Percentiles rank a stretch among this genome's conserved stretches.
phyloP scores from a whole-genome alignment of 129 eudicot species.

The Oenanthe sinensis region DNA sequence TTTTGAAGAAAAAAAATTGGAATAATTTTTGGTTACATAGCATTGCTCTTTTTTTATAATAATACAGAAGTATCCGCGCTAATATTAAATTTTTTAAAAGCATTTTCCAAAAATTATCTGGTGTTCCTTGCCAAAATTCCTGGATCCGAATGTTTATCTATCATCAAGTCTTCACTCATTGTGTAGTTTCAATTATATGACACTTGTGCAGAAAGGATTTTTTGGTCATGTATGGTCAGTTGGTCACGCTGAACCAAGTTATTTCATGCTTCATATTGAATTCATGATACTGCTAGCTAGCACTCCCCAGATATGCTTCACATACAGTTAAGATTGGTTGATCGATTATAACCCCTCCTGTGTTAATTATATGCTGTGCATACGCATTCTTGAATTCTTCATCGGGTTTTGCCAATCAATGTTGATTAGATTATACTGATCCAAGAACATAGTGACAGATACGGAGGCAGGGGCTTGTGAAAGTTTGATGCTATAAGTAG shows the following conservation, averaged over 20 bases:
- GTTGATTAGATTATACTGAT: conserved; percentile 1
- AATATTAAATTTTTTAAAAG: too few relatives aligned
- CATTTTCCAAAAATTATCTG: too few relatives aligned
- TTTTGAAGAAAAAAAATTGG: too few relatives aligned
- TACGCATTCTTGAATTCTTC: background rate
- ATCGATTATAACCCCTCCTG: conserved; percentile 11
- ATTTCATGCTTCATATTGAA: conserved; percentile 28
- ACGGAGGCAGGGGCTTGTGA: conserved; percentile 37
- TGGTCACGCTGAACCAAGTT: conserved; percentile 31
- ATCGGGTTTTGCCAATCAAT: background rate
- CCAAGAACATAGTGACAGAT: conserved; percentile 34
- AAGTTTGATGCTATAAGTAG: conserved; percentile 33
- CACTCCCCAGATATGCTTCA: conserved; percentile 42
- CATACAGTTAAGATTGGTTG: conserved; percentile 44
- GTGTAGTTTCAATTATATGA: background rate
- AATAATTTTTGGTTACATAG: too few relatives aligned
- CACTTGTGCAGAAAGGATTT: conserved; percentile 40
- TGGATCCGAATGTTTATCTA: background rate
- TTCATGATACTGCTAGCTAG: conserved; percentile 12
- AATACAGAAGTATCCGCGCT: too few relatives aligned
- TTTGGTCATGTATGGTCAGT: conserved; percentile 40
- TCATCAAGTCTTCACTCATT: background rate
- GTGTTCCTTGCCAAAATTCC: too few relatives aligned
- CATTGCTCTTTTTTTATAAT: too few relatives aligned
- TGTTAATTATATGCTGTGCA: background rate